Percentiles rank a stretch among this genome's conserved stretches.
These are phyloP conservation scores for Lactarius hatsudake DNA, from an alignment of 768 basidiomycete species.

Conservation along the genomic window DNA sequence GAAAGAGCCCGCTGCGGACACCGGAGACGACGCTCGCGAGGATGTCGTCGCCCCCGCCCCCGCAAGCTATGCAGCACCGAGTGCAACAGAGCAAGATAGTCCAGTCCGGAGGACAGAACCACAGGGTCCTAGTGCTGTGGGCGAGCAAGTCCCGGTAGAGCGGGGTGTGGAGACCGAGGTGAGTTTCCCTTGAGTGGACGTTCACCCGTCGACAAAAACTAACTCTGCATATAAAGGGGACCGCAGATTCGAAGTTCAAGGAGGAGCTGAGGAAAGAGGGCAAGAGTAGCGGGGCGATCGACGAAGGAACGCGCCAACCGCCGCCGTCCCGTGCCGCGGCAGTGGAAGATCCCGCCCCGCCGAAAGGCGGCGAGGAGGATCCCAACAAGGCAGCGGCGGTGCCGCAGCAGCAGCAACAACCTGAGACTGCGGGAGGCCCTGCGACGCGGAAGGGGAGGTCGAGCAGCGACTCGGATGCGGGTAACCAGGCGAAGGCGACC, in stretches of 20 bases:
- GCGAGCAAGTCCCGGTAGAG: background rate
- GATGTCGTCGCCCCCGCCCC: background rate
- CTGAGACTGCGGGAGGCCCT: background rate
- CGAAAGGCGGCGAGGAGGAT: background rate
- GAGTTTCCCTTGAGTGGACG: background rate
- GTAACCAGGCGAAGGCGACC: slow-evolving; percentile 15
- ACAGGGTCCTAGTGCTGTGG: background rate
- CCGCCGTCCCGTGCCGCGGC: background rate
- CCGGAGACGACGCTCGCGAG: background rate
- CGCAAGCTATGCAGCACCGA: background rate
- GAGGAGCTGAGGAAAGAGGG: slow-evolving; percentile 1
- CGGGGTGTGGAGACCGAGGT: slow-evolving; percentile 1
- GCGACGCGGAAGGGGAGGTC: slow-evolving; percentile 14
- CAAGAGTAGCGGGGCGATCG: background rate
- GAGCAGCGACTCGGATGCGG: slow-evolving; percentile 22
- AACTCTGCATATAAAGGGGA: background rate
- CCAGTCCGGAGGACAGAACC: background rate
- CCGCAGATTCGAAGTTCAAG: slow-evolving; percentile 2
- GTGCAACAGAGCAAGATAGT: background rate
- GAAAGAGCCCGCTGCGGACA: background rate
- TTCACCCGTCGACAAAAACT: background rate
- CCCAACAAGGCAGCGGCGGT: background rate
- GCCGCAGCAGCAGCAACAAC: background rate
- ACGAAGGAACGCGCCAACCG: background rate
- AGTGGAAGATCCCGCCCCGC: background rate